phyloP scores from a whole-genome alignment of 1,284 basidiomycete species.

The Ceratobasidium sp. region DNA sequence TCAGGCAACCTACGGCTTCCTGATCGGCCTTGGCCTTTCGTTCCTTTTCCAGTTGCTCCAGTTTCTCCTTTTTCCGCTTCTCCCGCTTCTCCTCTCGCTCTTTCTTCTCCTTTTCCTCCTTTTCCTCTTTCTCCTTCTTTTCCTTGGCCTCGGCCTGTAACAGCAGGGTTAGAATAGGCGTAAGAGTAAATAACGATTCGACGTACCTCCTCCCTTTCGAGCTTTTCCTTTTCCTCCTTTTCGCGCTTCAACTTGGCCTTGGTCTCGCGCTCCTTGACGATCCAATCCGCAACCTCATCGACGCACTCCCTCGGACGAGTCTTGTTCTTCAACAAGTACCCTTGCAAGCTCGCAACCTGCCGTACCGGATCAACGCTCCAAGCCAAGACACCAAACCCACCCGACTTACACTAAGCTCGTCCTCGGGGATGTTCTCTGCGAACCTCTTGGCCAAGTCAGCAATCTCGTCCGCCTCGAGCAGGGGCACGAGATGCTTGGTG shows the following conservation, averaged over 20 bases:
- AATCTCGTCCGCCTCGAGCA: slow-evolving; percentile 77
- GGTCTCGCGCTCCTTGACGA: slow-evolving; percentile 79
- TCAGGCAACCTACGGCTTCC: slow-evolving; percentile 43
- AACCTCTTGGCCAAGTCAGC: slow-evolving; percentile 78
- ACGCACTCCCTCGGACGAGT: slow-evolving; percentile 82
- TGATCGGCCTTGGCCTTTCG: slow-evolving; percentile 49
- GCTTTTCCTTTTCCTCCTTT: slow-evolving; percentile 70
- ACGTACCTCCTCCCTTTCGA: slow-evolving; percentile 48
- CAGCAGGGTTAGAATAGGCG: slow-evolving; percentile 49
- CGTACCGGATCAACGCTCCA: background rate
- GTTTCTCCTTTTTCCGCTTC: slow-evolving; percentile 44
- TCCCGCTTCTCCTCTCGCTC: slow-evolving; percentile 57
- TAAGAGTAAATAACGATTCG: slow-evolving; percentile 18
- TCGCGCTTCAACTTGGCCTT: slow-evolving; percentile 84
- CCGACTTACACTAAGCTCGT: slow-evolving; percentile 78
- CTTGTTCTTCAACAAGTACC: slow-evolving; percentile 82
- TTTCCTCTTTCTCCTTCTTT: slow-evolving; percentile 46
- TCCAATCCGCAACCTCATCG: slow-evolving; percentile 69
- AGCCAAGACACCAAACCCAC: slow-evolving; percentile 10
- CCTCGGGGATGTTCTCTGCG: slow-evolving; percentile 78
- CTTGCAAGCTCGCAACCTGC: slow-evolving; percentile 84
- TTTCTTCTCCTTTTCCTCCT: slow-evolving; percentile 43
- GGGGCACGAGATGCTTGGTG: slow-evolving; percentile 61
- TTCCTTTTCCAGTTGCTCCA: slow-evolving; percentile 51
- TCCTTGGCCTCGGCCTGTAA: slow-evolving; percentile 67